These are phyloP conservation scores for Dactylis glomerata DNA, from an alignment of 176 grass and related monocot species.

Conservation along the genomic window DNA sequence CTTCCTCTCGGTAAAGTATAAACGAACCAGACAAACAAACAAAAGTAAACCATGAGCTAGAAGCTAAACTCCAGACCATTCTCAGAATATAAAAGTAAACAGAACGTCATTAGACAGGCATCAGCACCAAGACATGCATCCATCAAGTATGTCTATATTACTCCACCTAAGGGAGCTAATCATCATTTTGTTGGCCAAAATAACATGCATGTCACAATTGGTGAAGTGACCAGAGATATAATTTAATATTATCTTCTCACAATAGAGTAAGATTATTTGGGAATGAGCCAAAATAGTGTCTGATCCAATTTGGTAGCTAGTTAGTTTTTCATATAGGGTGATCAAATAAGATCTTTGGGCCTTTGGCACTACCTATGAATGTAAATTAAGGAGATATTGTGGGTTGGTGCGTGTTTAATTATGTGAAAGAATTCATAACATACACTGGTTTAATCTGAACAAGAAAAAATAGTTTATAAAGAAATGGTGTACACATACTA, in stretches of 20 bases:
- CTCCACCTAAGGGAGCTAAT: not conserved
- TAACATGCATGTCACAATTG: constrained; percentile 9
- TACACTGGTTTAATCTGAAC: not conserved
- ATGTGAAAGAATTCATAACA: not conserved
- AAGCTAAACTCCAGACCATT: not conserved
- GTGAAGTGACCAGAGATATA: not conserved
- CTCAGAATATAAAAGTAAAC: not conserved
- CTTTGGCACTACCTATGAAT: not conserved
- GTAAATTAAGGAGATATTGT: not conserved
- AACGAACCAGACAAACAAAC: not conserved
- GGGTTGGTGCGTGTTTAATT: not conserved
- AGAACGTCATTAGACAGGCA: not conserved
- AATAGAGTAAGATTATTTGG: not conserved
- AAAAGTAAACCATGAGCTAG: not conserved
- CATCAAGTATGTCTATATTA: not conserved
- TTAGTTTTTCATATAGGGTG: not conserved
- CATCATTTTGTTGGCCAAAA: constrained; percentile 31
- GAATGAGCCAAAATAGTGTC: not conserved
- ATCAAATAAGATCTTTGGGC: not conserved
- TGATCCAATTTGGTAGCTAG: not conserved
- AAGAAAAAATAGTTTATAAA: not conserved
- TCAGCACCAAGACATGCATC: not conserved
- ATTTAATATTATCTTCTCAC: not conserved
- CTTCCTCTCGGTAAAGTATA: not conserved
- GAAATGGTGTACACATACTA: not conserved